Evolutionary conservation across 805 yeast species (phyloP), one percentile per base, ranked within the genome.

Genomic region (Candida xyloterini): DNA sequence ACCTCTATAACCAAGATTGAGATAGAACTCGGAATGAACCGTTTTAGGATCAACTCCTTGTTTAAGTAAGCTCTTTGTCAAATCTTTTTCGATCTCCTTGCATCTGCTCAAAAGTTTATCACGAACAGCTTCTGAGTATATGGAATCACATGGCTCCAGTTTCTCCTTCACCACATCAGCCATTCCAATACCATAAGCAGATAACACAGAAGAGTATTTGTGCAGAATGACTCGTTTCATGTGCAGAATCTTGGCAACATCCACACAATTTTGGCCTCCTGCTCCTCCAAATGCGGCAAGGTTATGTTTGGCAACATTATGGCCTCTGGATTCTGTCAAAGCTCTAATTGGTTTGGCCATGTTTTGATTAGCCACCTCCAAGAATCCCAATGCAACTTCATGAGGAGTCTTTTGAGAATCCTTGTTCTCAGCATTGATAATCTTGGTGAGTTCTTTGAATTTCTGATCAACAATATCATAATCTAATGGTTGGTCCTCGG

Each of bases 1-100:
- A 6, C 95, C 95, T 41, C 74, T 75, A 57, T 83, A 87, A 51
- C 90, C 72, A 70, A 86, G 66, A 56, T 87, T 87, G 46, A 86
- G 65, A 51, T 70, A 83, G 28, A 71, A 68, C 27, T 44, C 43
- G 30, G 35, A 24, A 4, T 31, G 30, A 25, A 47, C 40, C 9
- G 42, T 44, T 4, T 33, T 33, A 15, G 33, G 39, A 18, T 43
- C 46, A 23, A 51, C 33, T 48, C 57, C 53, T 65, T 73, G 35
- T 42, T 59, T 29, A 46, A 30, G 41, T 55, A 69, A 35, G 56
- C 67, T 31, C 38, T 38, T 26, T 4, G 21, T 26, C 22, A 52
- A 49, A 14, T 40, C 39, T n/a, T 25, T 33, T 5, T 43, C 40
- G 26, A 57, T 51, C 25, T 18, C 34, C 2, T 33, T 30, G 54